These are phyloP conservation scores for Hermanozyma aechmeae DNA, from an alignment of 805 yeast species.

Conservation along the genomic window DNA sequence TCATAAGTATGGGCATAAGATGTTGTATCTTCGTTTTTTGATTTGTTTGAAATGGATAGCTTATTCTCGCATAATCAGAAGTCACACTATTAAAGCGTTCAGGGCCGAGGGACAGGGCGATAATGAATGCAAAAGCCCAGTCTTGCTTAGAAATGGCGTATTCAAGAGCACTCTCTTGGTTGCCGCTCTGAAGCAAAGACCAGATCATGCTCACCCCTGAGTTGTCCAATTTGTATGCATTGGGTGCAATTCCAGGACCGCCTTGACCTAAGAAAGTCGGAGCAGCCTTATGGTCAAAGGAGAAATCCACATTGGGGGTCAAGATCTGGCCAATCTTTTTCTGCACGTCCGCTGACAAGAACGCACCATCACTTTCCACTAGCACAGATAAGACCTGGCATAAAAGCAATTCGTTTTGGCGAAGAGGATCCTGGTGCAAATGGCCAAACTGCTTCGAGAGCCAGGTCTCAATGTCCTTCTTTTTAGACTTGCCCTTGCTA, in stretches of 20 bases:
- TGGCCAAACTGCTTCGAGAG: constrained; percentile 17
- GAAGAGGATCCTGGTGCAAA: constrained; percentile 5
- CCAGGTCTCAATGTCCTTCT: constrained; percentile 65
- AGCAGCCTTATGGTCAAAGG: constrained; percentile 2
- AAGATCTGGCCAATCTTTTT: constrained; percentile 25
- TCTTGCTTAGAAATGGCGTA: constrained; percentile 54
- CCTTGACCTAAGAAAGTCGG: constrained; percentile 1
- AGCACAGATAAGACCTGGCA: constrained; percentile 20
- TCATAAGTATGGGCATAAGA: constrained; percentile 48
- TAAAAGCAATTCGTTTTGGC: constrained; percentile 19
- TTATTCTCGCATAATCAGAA: constrained; percentile 44
- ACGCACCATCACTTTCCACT: constrained; percentile 21
- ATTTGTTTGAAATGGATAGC: constrained; percentile 31
- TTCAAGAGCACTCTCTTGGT: constrained; percentile 55
- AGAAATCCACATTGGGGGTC: constrained; percentile 33
- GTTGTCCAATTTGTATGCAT: constrained; percentile 33
- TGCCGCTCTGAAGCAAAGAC: constrained; percentile 46
- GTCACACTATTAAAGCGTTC: constrained; percentile 52
- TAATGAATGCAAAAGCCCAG: constrained; percentile 68
- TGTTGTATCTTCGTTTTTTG: constrained; percentile 29
- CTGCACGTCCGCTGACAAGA: constrained; percentile 17
- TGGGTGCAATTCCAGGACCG: constrained; percentile 12
- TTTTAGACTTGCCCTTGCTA: constrained; percentile 43
- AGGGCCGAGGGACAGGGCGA: constrained; percentile 59
- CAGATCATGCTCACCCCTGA: constrained; percentile 25